These are phyloP conservation scores for Zizania latifolia DNA, from an alignment of 176 grass and related monocot species.

Conservation along the genomic window DNA sequence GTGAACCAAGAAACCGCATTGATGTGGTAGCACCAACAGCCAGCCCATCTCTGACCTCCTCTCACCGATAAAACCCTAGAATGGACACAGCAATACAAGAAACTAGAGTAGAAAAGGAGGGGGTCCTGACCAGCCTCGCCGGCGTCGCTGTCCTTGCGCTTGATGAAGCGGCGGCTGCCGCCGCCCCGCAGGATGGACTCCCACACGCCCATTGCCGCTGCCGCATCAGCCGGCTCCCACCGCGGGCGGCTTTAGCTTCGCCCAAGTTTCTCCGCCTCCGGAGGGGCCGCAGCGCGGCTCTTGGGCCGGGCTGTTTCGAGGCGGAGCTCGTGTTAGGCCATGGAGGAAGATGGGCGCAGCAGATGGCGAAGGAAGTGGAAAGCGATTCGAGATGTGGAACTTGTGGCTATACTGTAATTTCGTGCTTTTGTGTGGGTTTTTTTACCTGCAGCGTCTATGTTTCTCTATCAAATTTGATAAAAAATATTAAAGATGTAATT, in stretches of 20 bases:
- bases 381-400: background rate
- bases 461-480: too few species aligned
- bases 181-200: conserved; percentile 59
- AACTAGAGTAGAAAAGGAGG: background rate
- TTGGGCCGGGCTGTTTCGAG: background rate
- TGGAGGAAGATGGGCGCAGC: background rate
- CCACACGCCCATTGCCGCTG: conserved; percentile 62
- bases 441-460: background rate
- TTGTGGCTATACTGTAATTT: background rate
- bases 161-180: conserved; percentile 53
- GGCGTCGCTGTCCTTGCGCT: conserved; percentile 80
- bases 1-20: conserved; percentile 1
- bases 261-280: conserved; percentile 19
- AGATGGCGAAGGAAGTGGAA: background rate
- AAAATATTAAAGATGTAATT: too few species aligned
- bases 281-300: background rate
- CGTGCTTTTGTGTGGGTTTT: background rate
- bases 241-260: background rate
- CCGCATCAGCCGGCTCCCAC: conserved; percentile 42
- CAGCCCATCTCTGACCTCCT: background rate
- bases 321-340: background rate
- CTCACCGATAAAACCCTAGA: background rate
- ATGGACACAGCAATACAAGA: background rate
- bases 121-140: conserved; percentile 56
- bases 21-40: background rate